Conservation (phyloP, 139 green algal species). For the Asterochloris erici region DNA sequence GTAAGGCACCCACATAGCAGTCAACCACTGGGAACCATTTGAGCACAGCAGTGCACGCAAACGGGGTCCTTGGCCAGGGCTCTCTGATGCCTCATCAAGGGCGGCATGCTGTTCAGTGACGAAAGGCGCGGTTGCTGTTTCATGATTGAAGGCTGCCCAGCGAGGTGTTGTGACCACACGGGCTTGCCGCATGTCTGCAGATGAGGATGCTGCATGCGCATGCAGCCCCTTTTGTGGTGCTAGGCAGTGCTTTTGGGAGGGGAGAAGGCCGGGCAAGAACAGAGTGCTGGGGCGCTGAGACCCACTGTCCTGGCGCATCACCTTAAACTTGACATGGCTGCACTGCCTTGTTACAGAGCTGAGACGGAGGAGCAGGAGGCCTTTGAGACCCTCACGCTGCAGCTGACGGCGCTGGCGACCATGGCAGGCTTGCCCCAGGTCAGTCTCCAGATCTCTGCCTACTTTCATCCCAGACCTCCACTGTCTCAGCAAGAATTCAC, state of each 20-base stretch:
- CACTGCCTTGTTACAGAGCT: neutral
- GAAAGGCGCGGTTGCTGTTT: neutral
- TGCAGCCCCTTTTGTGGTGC: neutral
- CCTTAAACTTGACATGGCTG: neutral
- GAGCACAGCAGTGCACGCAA: neutral
- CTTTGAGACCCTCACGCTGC: conserved; percentile 15
- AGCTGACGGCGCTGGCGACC: conserved; percentile 33
- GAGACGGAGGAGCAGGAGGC: neutral
- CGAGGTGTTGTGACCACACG: neutral
- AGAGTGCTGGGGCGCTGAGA: neutral
- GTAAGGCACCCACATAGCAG: neutral
- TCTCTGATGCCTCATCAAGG: neutral
- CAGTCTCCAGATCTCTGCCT: neutral
- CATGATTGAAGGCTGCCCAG: neutral
- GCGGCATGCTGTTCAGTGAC: neutral
- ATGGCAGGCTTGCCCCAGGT: conserved; percentile 39
- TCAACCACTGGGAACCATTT: neutral
- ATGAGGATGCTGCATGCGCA: neutral
- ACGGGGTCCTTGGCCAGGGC: neutral
- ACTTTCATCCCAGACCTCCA: neutral
- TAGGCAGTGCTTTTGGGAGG: no score
- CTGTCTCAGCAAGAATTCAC: neutral
- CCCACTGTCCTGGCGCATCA: neutral
- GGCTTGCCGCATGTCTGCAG: neutral
- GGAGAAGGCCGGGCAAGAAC: neutral